phyloP scores from a whole-genome alignment of 2,329 filamentous ascomycete genomes.

The Pseudocercospora fuligena region DNA sequence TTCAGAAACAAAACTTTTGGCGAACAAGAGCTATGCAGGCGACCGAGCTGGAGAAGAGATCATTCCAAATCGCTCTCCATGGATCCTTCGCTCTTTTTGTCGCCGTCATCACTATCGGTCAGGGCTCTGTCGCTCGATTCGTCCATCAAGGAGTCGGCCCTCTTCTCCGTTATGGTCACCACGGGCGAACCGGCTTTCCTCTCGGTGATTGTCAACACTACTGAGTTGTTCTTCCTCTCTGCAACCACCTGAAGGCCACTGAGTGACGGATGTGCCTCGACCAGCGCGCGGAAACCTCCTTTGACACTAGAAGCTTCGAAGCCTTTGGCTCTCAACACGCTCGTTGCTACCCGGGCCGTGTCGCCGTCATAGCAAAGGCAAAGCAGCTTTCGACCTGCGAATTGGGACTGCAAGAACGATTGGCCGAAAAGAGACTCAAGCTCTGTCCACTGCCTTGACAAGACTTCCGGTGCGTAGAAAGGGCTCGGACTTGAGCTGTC shows the following conservation, averaged over 20 bases:
- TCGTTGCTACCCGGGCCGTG: slow-evolving; percentile 59
- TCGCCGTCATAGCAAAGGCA: slow-evolving; percentile 62
- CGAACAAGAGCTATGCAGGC: not conserved
- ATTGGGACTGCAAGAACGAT: slow-evolving; percentile 26
- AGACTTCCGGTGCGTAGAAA: slow-evolving; percentile 51
- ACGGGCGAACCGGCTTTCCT: not conserved
- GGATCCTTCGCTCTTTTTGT: not conserved
- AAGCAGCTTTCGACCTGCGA: slow-evolving; percentile 47
- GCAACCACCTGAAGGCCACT: not conserved
- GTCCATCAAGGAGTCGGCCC: not conserved
- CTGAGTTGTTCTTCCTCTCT: not conserved
- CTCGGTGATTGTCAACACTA: not conserved
- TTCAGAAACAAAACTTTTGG: not conserved
- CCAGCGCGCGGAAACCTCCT: slow-evolving; percentile 15
- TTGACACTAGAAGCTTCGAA: slow-evolving; percentile 23
- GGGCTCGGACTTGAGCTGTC: slow-evolving; percentile 47
- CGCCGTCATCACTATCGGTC: slow-evolving; percentile 3
- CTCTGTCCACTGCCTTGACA: slow-evolving; percentile 55
- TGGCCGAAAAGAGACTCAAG: slow-evolving; percentile 50
- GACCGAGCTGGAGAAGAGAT: not conserved
- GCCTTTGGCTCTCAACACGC: slow-evolving; percentile 58
- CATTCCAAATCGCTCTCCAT: not conserved
- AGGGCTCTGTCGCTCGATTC: not conserved
- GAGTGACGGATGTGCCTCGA: not conserved
- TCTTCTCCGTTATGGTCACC: not conserved